Conservation (phyloP, 2,329 filamentous ascomycete species). For the Emmonsia crescens region DNA sequence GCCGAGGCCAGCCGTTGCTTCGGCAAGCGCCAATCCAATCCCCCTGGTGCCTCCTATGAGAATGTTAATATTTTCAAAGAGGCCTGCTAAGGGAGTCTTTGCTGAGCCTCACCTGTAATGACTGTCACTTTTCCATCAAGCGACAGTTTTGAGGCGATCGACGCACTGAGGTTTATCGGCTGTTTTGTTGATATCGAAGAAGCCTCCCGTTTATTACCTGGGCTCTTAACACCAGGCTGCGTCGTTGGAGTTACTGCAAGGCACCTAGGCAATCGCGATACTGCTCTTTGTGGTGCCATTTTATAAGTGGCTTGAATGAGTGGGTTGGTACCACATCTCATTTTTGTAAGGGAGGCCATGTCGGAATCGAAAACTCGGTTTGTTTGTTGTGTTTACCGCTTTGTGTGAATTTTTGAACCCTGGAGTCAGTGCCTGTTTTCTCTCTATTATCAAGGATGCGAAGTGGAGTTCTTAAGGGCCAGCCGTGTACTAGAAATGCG, state of each 20-base stretch:
- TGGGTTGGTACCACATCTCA: not conserved
- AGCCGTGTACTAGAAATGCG: not conserved
- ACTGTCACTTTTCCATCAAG: not conserved
- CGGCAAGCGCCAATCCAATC: slow-evolving; percentile 1
- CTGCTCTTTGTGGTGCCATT: not conserved
- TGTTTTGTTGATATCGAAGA: not conserved
- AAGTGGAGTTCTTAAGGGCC: not conserved
- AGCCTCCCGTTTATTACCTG: not conserved
- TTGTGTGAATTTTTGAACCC: not conserved
- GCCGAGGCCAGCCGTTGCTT: not conserved
- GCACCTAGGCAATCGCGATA: not conserved
- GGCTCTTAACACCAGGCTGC: not conserved
- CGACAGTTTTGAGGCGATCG: not conserved
- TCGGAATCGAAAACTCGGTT: not conserved
- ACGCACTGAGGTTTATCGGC: not conserved
- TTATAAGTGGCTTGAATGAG: not conserved
- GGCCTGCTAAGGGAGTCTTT: not conserved
- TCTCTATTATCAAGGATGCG: not conserved
- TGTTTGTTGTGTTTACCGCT: not conserved
- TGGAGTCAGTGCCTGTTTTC: not conserved
- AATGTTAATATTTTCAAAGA: not conserved
- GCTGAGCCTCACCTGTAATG: not conserved
- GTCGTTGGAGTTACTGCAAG: not conserved
- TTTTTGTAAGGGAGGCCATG: not conserved
- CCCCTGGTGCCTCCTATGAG: slow-evolving; percentile 1